Percentiles rank a stretch among this genome's conserved stretches.
phyloP scores from a whole-genome alignment of 202 grass and related monocot genomes.

The Musa balbisiana region DNA sequence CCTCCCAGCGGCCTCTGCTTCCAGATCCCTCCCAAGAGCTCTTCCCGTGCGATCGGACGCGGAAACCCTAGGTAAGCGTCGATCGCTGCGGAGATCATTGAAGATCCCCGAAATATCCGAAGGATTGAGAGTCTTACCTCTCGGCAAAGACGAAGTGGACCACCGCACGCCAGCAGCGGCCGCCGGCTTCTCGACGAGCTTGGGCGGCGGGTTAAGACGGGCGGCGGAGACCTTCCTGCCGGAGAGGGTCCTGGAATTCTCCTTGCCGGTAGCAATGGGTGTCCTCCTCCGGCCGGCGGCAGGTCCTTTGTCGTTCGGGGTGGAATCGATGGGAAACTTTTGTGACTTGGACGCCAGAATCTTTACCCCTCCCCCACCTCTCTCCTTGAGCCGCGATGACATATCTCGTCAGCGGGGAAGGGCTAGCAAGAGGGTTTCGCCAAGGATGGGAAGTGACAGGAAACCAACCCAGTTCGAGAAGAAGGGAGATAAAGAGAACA shows the following conservation, averaged over 20 bases:
- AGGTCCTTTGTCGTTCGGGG: constrained; percentile 16
- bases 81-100: constrained; percentile 24
- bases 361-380: constrained; percentile 40
- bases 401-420: constrained; percentile 18
- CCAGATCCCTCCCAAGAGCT: constrained; percentile 32
- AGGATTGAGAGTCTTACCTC: constrained; percentile 48
- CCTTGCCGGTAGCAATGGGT: constrained; percentile 38
- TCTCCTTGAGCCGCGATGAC: constrained; percentile 69
- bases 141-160: constrained; percentile 74
- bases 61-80: constrained; percentile 25
- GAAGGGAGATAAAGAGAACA: no score
- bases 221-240: constrained; percentile 27
- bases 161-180: constrained; percentile 32
- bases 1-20: constrained; percentile 31
- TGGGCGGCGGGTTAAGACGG: constrained; percentile 24
- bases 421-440: neutral
- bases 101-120: constrained; percentile 40
- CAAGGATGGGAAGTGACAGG: no score
- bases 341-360: constrained; percentile 39
- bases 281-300: constrained; percentile 33
- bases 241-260: constrained; percentile 33
- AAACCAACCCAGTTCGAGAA: no score
- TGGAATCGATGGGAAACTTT: constrained; percentile 15
- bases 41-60: constrained; percentile 35
- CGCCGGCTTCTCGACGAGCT: constrained; percentile 20